Percentiles rank a stretch among this genome's conserved stretches.
These are phyloP conservation scores for Debaryomyces sp. DNA, from an alignment of 1,139 yeast species.

Conservation along the genomic window DNA sequence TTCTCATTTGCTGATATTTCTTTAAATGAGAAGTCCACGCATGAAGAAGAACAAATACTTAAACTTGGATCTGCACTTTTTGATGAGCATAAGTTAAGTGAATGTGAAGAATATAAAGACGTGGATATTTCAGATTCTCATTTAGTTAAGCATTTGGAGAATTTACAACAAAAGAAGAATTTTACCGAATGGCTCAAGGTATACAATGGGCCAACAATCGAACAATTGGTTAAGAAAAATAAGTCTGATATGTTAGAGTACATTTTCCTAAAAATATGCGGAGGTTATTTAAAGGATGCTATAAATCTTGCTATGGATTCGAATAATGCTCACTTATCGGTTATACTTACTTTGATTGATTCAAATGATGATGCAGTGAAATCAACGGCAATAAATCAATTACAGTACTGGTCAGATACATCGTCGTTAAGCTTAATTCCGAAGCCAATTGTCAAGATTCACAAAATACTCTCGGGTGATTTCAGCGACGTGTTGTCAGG, in stretches of 20 bases:
- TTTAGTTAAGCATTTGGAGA: conserved; percentile 23
- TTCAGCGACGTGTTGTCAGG: conserved; percentile 41
- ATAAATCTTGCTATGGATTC: conserved; percentile 58
- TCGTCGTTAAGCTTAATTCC: conserved; percentile 52
- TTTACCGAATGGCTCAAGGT: conserved; percentile 45
- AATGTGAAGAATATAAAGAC: conserved; percentile 11
- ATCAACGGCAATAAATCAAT: conserved; percentile 58
- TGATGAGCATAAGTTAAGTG: conserved; percentile 15
- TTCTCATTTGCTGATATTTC: conserved; percentile 30
- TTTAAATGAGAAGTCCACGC: conserved; percentile 14
- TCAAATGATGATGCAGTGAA: conserved; percentile 64
- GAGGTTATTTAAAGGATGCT: conserved; percentile 65
- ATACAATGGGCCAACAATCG: conserved; percentile 23
- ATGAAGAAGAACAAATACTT: conserved; percentile 16
- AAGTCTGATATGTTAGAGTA: conserved; percentile 45
- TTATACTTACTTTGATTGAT: conserved; percentile 68
- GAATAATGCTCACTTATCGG: conserved; percentile 69
- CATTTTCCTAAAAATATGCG: conserved; percentile 55
- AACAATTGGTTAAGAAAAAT: conserved; percentile 18
- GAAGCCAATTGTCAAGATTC: conserved; percentile 53
- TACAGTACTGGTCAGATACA: conserved; percentile 63
- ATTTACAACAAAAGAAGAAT: conserved; percentile 39
- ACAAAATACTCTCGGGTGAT: conserved; percentile 67
- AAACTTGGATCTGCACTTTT: conserved; percentile 24
- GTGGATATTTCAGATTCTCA: conserved; percentile 27